These are phyloP conservation scores for Aspergillus ochraceus DNA, from an alignment of 2,329 filamentous ascomycete genomes.

Conservation along the genomic window DNA sequence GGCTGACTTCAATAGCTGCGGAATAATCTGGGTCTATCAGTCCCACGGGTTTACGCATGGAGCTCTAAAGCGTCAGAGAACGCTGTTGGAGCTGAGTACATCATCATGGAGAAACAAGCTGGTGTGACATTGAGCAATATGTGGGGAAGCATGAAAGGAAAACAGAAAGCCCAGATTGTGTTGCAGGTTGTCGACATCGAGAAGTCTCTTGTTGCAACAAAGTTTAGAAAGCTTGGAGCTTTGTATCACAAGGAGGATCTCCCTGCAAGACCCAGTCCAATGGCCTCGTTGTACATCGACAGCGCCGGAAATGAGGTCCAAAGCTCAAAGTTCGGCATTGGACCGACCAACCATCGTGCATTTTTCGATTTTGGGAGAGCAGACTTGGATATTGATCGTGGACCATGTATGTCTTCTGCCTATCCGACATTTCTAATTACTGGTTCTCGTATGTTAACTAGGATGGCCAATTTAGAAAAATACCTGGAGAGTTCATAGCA, in stretches of 20 bases:
- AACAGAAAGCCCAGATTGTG: conserved; percentile 22
- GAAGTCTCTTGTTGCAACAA: conserved; percentile 16
- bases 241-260: conserved; percentile 24
- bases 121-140: conserved; percentile 19
- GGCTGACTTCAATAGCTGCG: conserved; percentile 16
- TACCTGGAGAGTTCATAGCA: conserved; percentile 10
- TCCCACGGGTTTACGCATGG: conserved; percentile 36
- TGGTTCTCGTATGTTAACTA: conserved; percentile 2
- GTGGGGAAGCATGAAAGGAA: conserved; percentile 21
- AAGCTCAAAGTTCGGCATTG: conserved; percentile 19
- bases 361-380: conserved; percentile 23
- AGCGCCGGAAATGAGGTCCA: conserved; percentile 11
- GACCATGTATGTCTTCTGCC: conserved; percentile 22
- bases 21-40: conserved; percentile 26
- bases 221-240: conserved; percentile 19
- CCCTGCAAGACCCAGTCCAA: conserved; percentile 13
- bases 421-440: not conserved
- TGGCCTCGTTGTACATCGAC: not conserved
- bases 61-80: conserved; percentile 31
- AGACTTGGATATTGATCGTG: conserved; percentile 19
- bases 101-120: conserved; percentile 36
- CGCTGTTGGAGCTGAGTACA: conserved; percentile 37
- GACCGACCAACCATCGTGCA: conserved; percentile 21
- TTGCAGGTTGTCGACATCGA: conserved; percentile 20
- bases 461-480: conserved; percentile 8